Percentiles rank a stretch among this genome's conserved stretches.
These are phyloP conservation scores for Didymella lethalis DNA, from an alignment of 2,329 filamentous ascomycete genomes.

Conservation along the genomic window DNA sequence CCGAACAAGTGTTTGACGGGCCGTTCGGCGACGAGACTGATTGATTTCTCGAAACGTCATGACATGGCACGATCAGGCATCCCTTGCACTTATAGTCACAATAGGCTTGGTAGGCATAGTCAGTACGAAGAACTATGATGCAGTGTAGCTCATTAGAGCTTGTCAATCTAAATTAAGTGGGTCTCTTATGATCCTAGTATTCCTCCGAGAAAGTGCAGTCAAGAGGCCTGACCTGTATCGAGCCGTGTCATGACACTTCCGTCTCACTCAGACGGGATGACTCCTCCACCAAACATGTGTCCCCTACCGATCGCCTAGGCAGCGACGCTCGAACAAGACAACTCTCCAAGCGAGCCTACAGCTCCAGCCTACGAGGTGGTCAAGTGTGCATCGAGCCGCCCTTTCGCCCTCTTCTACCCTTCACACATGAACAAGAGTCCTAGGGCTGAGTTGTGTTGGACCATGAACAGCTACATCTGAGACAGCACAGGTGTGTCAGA, in stretches of 20 bases:
- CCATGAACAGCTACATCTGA: slow-evolving; percentile 37
- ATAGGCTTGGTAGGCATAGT: background rate
- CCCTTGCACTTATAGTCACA: background rate
- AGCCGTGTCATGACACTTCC: slow-evolving; percentile 1
- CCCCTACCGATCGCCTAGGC: slow-evolving; percentile 30
- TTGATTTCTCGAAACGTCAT: background rate
- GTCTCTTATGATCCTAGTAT: slow-evolving; percentile 4
- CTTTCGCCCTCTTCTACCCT: slow-evolving; percentile 28
- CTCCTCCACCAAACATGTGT: slow-evolving; percentile 45
- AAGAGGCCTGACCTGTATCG: background rate
- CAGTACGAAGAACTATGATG: too few species aligned
- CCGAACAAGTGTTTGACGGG: background rate
- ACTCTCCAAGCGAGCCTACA: slow-evolving; percentile 32
- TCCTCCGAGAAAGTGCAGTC: background rate
- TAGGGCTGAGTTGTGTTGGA: slow-evolving; percentile 50
- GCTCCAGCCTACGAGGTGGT: slow-evolving; percentile 31
- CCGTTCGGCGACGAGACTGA: background rate
- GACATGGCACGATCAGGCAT: background rate
- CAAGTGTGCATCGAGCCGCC: slow-evolving; percentile 49
- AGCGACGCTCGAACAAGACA: slow-evolving; percentile 50
- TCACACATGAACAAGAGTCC: slow-evolving; percentile 46
- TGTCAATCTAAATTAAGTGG: slow-evolving; percentile 1
- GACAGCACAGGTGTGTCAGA: slow-evolving; percentile 1
- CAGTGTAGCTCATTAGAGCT: slow-evolving; percentile 1
- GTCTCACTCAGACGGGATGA: slow-evolving; percentile 33